These are phyloP conservation scores for Parastagonospora nodorum DNA, from an alignment of 2,329 filamentous ascomycete species.

Conservation along the genomic window DNA sequence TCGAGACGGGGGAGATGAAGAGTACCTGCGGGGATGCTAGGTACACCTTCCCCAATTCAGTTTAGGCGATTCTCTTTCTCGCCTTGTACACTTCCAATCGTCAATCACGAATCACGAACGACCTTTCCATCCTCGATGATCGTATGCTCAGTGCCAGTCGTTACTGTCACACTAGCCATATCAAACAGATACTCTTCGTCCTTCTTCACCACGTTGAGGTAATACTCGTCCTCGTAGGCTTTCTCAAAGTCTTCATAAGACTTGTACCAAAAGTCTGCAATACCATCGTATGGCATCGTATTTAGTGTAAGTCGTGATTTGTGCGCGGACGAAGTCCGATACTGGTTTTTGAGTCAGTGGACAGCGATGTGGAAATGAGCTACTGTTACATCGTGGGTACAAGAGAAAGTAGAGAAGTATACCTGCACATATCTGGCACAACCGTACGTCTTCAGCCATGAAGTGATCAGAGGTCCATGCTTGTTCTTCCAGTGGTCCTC, in stretches of 20 bases:
- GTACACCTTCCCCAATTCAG: neutral
- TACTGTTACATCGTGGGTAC: neutral
- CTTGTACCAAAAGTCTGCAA: slow-evolving; percentile 32
- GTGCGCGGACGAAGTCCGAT: slow-evolving; percentile 25
- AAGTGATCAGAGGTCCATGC: slow-evolving; percentile 26
- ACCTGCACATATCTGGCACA: slow-evolving; percentile 33
- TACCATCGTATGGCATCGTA: slow-evolving; percentile 24
- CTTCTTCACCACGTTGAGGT: slow-evolving; percentile 21
- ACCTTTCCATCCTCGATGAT: slow-evolving; percentile 20
- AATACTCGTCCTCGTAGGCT: slow-evolving; percentile 29
- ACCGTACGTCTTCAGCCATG: slow-evolving; percentile 25
- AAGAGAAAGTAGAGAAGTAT: neutral
- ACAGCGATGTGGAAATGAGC: too few species aligned
- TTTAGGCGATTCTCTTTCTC: neutral
- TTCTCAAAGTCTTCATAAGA: slow-evolving; percentile 30
- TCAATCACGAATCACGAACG: neutral
- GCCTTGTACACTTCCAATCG: neutral
- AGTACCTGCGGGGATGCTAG: too few species aligned
- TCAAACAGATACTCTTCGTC: slow-evolving; percentile 31
- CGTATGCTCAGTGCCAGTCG: slow-evolving; percentile 16
- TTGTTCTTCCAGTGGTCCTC: slow-evolving; percentile 30
- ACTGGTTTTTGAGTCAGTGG: slow-evolving; percentile 6
- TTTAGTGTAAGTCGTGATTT: slow-evolving; percentile 19
- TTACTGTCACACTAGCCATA: slow-evolving; percentile 11
- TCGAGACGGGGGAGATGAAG: too few species aligned